Percentiles rank a stretch among this genome's conserved stretches.
These are phyloP conservation scores for Suhomyces terraborum DNA, from an alignment of 1,139 yeast genomes.

Conservation along the genomic window DNA sequence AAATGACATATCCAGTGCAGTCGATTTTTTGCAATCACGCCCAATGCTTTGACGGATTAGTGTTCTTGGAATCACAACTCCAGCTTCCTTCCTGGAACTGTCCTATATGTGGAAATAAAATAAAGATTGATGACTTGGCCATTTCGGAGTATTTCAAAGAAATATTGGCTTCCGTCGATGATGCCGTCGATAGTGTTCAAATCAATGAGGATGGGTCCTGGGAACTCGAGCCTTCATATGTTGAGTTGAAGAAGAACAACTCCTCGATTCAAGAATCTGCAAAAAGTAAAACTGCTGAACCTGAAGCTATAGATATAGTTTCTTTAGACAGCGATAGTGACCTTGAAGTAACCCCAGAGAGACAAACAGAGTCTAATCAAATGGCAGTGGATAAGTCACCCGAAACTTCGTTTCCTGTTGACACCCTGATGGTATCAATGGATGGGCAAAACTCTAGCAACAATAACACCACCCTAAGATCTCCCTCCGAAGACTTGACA, in stretches of 20 bases:
- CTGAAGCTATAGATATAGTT: constrained; percentile 22
- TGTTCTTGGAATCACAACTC: constrained; percentile 59
- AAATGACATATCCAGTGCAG: constrained; percentile 62
- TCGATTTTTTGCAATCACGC: constrained; percentile 63
- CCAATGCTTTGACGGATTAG: constrained; percentile 71
- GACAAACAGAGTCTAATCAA: not conserved
- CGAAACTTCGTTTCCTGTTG: not conserved
- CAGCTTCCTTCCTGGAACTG: constrained; percentile 70
- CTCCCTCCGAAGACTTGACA: not conserved
- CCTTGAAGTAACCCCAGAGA: constrained; percentile 14
- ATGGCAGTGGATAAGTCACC: not conserved
- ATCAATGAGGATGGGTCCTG: constrained; percentile 62
- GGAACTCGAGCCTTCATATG: constrained; percentile 31
- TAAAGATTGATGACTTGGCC: constrained; percentile 54
- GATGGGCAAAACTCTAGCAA: not conserved
- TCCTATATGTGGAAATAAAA: constrained; percentile 56
- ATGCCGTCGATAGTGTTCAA: constrained; percentile 55
- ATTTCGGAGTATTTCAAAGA: constrained; percentile 62
- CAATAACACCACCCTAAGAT: not conserved
- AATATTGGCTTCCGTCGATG: constrained; percentile 45
- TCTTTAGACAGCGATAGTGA: constrained; percentile 30
- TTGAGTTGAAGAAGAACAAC: constrained; percentile 10
- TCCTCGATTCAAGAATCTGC: constrained; percentile 10
- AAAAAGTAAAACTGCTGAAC: constrained; percentile 4
- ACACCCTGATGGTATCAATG: not conserved